A percentile compares a stretch with the other conserved stretches of the same genome.
phyloP scores from a whole-genome alignment of 192 early-diverging fungal species.

The Spizellomyces sp. region DNA sequence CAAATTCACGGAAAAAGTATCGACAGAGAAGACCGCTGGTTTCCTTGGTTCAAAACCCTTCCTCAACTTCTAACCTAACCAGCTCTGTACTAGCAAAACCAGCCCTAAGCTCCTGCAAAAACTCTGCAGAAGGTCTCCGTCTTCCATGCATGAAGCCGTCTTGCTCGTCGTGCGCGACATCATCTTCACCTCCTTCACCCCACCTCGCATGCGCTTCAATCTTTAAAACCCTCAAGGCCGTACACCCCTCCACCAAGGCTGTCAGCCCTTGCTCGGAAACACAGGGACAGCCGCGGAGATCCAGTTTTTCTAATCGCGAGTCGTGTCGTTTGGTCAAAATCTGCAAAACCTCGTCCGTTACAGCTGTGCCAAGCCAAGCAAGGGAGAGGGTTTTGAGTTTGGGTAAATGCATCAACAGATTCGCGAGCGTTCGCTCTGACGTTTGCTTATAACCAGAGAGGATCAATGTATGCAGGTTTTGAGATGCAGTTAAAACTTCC shows the following conservation, averaged over 20 bases:
- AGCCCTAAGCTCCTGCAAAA: slow-evolving; percentile 6
- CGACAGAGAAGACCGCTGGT: background rate
- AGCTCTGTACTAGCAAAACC: slow-evolving; percentile 8
- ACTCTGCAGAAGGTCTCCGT: background rate
- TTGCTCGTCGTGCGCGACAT: too few relatives aligned
- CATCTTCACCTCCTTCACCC: slow-evolving; percentile 4
- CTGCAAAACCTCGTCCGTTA: background rate
- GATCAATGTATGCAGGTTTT: slow-evolving; percentile 4
- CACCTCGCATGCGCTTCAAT: slow-evolving; percentile 1
- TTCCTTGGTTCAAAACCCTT: background rate
- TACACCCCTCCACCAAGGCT: background rate
- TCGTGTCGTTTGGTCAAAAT: background rate
- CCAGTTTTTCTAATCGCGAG: slow-evolving; percentile 14
- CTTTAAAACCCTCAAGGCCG: slow-evolving; percentile 7
- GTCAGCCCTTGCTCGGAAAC: slow-evolving; percentile 7
- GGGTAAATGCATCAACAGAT: background rate
- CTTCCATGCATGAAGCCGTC: background rate
- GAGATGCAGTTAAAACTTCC: background rate
- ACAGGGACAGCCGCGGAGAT: slow-evolving; percentile 8
- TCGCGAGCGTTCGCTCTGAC: slow-evolving; percentile 1
- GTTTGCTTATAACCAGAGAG: slow-evolving; percentile 5
- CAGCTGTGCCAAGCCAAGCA: slow-evolving; percentile 7
- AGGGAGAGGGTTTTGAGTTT: slow-evolving; percentile 7
- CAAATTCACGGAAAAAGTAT: background rate
- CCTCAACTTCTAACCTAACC: slow-evolving; percentile 16